phyloP scores from a whole-genome alignment of 2,329 filamentous ascomycete genomes.

The Neonectria ditissima region DNA sequence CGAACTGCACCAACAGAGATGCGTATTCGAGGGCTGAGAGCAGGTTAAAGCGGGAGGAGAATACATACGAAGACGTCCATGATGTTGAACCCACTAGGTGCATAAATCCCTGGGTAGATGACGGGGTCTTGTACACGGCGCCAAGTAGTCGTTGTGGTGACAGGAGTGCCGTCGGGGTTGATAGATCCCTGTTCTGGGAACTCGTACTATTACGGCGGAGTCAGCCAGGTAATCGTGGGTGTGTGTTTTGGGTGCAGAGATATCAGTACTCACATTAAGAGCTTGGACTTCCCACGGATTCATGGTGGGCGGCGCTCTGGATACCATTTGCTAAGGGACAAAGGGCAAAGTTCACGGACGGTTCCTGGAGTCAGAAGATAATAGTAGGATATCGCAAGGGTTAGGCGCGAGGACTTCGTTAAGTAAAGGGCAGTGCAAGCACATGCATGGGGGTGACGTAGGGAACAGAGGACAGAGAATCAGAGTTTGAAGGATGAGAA shows the following conservation, averaged over 20 bases:
- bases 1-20: background rate
- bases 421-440: background rate
- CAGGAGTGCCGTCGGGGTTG: slow-evolving; percentile 36
- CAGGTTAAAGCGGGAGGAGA: background rate
- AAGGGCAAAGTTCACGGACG: background rate
- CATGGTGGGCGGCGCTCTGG: slow-evolving; percentile 34
- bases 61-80: slow-evolving; percentile 65
- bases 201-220: slow-evolving; percentile 36
- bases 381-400: slow-evolving; percentile 2
- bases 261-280: slow-evolving; percentile 37
- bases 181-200: slow-evolving; percentile 40
- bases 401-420: background rate
- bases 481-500: background rate
- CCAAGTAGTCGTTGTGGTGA: slow-evolving; percentile 38
- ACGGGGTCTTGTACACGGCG: slow-evolving; percentile 56
- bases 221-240: slow-evolving; percentile 22
- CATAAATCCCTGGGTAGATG: slow-evolving; percentile 68
- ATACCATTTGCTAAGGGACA: slow-evolving; percentile 30
- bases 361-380: slow-evolving; percentile 20
- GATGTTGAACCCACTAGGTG: slow-evolving; percentile 66
- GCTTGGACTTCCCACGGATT: slow-evolving; percentile 45
- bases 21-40: background rate
- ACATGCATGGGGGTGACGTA: background rate
- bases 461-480: background rate
- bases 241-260: background rate